A percentile compares a stretch with the other conserved stretches of the same genome.
Conservation (phyloP, 352 stramenopile genomes). For the Pythium scleroteichum region DNA sequence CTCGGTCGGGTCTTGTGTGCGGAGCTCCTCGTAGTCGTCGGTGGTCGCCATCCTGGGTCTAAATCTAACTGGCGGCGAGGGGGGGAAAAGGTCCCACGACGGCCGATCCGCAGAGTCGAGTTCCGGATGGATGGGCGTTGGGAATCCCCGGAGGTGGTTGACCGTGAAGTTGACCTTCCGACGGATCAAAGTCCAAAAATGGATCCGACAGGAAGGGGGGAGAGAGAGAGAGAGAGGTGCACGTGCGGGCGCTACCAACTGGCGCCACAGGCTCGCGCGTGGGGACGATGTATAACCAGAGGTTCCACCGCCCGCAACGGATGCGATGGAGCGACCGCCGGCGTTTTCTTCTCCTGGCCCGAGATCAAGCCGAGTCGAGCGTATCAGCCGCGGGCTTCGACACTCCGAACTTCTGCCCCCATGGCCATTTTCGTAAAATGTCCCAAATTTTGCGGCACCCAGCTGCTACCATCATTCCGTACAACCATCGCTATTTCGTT, state of each 20-base stretch:
- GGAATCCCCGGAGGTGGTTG: too few relatives aligned
- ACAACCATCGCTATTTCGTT: too few relatives aligned
- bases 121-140: too few relatives aligned
- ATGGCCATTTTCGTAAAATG: slow-evolving; percentile 14
- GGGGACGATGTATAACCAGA: slow-evolving; percentile 11
- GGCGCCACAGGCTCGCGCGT: slow-evolving; percentile 17
- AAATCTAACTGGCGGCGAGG: neutral
- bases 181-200: slow-evolving; percentile 19
- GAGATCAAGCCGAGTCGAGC: slow-evolving; percentile 7
- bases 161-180: slow-evolving; percentile 19
- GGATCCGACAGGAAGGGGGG: neutral
- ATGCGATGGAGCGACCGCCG: slow-evolving; percentile 17
- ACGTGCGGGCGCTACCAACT: neutral
- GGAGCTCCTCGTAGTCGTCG: slow-evolving; percentile 7
- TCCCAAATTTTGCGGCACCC: neutral
- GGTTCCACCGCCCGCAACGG: neutral
- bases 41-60: neutral
- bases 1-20: neutral
- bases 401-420: slow-evolving; percentile 3
- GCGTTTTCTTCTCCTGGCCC: slow-evolving; percentile 12
- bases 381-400: slow-evolving; percentile 9
- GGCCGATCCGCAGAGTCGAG: too few relatives aligned
- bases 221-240: neutral
- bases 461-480: slow-evolving; percentile 10
- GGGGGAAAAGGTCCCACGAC: neutral